A percentile compares a stretch with the other conserved stretches of the same genome.
phyloP scores from a whole-genome alignment of 2,329 filamentous ascomycete species.

The Aspergillus udagawae region DNA sequence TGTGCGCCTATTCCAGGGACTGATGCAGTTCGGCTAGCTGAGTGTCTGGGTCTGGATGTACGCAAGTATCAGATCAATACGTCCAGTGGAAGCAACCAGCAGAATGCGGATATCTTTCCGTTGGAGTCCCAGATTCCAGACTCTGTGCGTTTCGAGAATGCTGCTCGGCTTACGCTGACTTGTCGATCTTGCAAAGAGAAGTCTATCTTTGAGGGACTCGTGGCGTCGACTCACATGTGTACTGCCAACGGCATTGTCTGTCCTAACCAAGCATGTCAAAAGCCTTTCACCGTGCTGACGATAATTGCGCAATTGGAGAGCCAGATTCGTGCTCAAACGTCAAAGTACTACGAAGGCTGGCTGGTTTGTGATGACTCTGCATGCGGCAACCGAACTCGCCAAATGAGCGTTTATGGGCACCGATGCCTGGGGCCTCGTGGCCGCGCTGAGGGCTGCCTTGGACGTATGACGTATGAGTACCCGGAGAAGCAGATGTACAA shows the following conservation, averaged over 20 bases:
- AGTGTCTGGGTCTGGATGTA: constrained; percentile 88
- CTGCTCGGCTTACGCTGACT: constrained; percentile 68
- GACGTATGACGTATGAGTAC: constrained; percentile 84
- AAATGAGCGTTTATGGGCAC: constrained; percentile 89
- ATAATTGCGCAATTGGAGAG: constrained; percentile 83
- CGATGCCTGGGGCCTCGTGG: constrained; percentile 85
- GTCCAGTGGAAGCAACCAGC: constrained; percentile 48
- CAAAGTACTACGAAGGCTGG: constrained; percentile 89
- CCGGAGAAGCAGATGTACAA: constrained; percentile 90
- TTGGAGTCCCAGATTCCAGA: constrained; percentile 94
- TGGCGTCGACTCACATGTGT: constrained; percentile 55
- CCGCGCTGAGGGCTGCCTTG: constrained; percentile 76
- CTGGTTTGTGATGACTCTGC: constrained; percentile 84
- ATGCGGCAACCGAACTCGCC: constrained; percentile 80
- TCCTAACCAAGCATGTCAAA: constrained; percentile 58
- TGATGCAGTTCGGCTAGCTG: constrained; percentile 81
- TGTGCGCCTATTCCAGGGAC: constrained; percentile 95
- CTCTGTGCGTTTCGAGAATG: constrained; percentile 79
- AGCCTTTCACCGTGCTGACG: constrained; percentile 63
- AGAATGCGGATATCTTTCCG: constrained; percentile 72
- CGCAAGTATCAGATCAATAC: constrained; percentile 76
- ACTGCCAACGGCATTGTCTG: constrained; percentile 74
- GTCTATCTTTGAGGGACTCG: constrained; percentile 73
- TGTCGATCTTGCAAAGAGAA: constrained; percentile 75
- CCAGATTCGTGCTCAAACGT: constrained; percentile 72